Evolutionary conservation across 345 rosid genomes (phyloP), one percentile per base, ranked within the genome.

Genomic region (Isatis tinctoria): DNA sequence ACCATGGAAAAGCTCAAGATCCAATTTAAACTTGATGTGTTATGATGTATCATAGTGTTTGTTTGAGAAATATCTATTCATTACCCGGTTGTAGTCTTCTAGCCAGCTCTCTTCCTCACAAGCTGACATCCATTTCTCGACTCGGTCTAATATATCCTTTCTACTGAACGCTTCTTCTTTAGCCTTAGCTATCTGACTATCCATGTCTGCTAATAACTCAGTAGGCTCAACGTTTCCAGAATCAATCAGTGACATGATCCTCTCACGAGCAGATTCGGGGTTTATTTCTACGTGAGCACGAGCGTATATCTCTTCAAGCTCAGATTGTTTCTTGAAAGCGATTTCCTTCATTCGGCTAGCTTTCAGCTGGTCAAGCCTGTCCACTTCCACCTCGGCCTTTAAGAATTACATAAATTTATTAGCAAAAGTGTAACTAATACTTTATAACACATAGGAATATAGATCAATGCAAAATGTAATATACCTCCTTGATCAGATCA

Each of bases 81-180:
- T 63, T 84, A 92, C 99, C 91, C 98, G 84, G 67, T 86, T 92
- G 76, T 95, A 95, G 70, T 95, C 99, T 70, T 95, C 99, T 26
- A 95, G 91, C 99, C 99, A 95, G 75, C 96, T 95, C 87, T 95
- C 99, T 86, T 95, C 99, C 85, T 95, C 99, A 80, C 97, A 95
- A 76, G 97, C 96, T 47, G 90, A 90, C 98, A 89, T 95, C 99
- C 99, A 95, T 80, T 90, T 95, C 84, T 95, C 99, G 18, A 95
- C 98, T 81, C 93, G 87, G 74, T 95, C 98, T 84, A 95, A 81
- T 74, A 92, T 95, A 2, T 95, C 99, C 84, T 85, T 95, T 73
- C 99, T 85, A 82, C 98, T 95, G 56, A 85, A 82, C 36, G 92
- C 85, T 84, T 90, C 98, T 73, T 95, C 97, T 74, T 86, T 92